Conservation (phyloP, 192 early-diverging fungal genomes). For the Coemansia brasiliensis region DNA sequence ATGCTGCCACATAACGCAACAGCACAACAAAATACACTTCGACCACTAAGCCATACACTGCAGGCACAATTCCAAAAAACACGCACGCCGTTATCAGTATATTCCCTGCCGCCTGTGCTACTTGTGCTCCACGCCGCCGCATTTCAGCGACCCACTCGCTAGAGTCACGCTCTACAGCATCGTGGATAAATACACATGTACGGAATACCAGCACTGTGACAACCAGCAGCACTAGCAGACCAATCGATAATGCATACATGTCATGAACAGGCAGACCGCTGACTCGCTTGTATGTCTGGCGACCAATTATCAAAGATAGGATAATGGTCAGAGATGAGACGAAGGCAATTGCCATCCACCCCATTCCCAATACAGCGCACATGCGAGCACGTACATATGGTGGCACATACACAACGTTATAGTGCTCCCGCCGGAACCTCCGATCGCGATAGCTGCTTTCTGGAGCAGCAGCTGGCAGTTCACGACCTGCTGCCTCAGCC, state of each 20-base stretch:
- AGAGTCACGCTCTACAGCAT: background rate
- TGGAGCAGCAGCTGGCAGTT: conserved; percentile 34
- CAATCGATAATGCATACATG: conserved; percentile 71
- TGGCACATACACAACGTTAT: conserved; percentile 83
- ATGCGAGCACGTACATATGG: conserved; percentile 32
- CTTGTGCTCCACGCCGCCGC: conserved; percentile 11
- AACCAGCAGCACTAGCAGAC: conserved; percentile 60
- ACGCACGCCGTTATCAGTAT: conserved; percentile 4
- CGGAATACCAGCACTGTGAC: conserved; percentile 16
- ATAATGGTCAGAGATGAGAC: conserved; percentile 54
- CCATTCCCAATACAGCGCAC: conserved; percentile 20
- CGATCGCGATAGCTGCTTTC: conserved; percentile 58
- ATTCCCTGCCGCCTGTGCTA: conserved; percentile 19
- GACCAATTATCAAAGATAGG: conserved; percentile 52
- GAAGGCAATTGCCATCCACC: conserved; percentile 35
- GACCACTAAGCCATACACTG: conserved; percentile 29
- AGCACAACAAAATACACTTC: conserved; percentile 42
- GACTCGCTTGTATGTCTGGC: conserved; percentile 39
- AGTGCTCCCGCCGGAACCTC: conserved; percentile 54
- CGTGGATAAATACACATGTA: background rate
- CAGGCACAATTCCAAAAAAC: conserved; percentile 33
- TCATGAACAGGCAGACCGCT: conserved; percentile 65
- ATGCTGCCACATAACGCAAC: conserved; percentile 19
- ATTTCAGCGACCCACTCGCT: conserved; percentile 6
- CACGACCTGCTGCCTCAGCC: conserved; percentile 17